Conservation (phyloP, 2,329 filamentous ascomycete species). For the Xylariaceae sp. region DNA sequence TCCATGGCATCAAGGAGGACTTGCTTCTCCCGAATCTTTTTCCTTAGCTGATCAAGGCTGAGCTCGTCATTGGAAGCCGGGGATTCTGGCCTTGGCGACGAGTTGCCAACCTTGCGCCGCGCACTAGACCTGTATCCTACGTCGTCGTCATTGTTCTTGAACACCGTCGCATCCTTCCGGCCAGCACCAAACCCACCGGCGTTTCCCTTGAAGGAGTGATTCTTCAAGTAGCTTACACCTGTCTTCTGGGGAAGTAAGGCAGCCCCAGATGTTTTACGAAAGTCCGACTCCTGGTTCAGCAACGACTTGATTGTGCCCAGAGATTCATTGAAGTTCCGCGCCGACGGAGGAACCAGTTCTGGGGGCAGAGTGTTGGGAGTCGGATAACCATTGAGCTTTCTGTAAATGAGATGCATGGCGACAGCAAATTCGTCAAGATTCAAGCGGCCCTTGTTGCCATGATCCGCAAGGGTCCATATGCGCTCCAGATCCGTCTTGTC, state of each 20-base stretch:
- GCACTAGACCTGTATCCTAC: slow-evolving; percentile 91
- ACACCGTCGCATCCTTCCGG: slow-evolving; percentile 92
- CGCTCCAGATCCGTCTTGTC: slow-evolving; percentile 84
- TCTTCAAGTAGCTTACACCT: slow-evolving; percentile 97
- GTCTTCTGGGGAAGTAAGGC: slow-evolving; percentile 90
- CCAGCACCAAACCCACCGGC: slow-evolving; percentile 48
- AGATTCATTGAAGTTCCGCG: slow-evolving; percentile 84
- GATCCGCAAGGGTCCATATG: slow-evolving; percentile 91
- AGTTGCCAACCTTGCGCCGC: slow-evolving; percentile 70
- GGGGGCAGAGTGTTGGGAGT: slow-evolving; percentile 80
- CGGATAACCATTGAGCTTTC: slow-evolving; percentile 92
- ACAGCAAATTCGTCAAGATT: slow-evolving; percentile 97
- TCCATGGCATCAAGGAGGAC: slow-evolving; percentile 93
- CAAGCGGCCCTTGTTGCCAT: slow-evolving; percentile 86
- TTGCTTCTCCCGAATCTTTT: slow-evolving; percentile 90
- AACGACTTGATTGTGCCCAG: slow-evolving; percentile 89
- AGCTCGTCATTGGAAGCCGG: slow-evolving; percentile 73
- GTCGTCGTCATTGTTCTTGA: slow-evolving; percentile 91
- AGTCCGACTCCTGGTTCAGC: slow-evolving; percentile 81
- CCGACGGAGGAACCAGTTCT: slow-evolving; percentile 90
- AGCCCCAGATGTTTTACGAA: slow-evolving; percentile 80
- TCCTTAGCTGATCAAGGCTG: slow-evolving; percentile 77
- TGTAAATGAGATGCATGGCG: slow-evolving; percentile 97
- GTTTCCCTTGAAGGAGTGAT: slow-evolving; percentile 74
- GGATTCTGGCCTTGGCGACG: slow-evolving; percentile 72